A percentile compares a stretch with the other conserved stretches of the same genome.
These are phyloP conservation scores for Microsporum canis DNA, from an alignment of 2,329 filamentous ascomycete species.

Conservation along the genomic window DNA sequence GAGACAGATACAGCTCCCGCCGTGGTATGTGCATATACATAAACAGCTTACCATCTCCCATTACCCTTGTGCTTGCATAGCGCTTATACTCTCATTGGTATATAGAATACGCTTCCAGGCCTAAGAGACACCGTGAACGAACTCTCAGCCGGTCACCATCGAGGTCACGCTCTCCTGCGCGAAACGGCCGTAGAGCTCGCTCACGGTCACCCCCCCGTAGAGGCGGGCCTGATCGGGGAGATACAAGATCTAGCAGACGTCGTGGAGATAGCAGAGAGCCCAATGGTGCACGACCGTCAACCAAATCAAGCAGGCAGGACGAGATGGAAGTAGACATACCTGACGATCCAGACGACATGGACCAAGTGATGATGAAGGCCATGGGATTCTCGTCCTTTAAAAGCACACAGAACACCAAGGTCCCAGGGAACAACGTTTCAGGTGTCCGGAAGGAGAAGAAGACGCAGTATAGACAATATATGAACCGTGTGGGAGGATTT, in stretches of 20 bases:
- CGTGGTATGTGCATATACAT: slow-evolving; percentile 26
- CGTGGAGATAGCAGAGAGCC: slow-evolving; percentile 17
- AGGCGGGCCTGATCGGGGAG: slow-evolving; percentile 23
- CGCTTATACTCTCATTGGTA: neutral
- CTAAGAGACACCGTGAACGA: neutral
- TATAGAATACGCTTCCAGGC: neutral
- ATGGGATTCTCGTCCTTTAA: slow-evolving; percentile 87
- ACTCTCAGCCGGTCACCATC: slow-evolving; percentile 26
- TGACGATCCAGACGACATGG: slow-evolving; percentile 45
- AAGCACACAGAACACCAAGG: slow-evolving; percentile 77
- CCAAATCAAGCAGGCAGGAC: slow-evolving; percentile 22
- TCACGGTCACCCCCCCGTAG: slow-evolving; percentile 30
- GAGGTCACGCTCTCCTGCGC: slow-evolving; percentile 20
- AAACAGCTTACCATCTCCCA: neutral
- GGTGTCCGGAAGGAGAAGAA: slow-evolving; percentile 85
- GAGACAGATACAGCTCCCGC: slow-evolving; percentile 24
- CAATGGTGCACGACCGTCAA: slow-evolving; percentile 19
- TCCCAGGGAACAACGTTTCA: slow-evolving; percentile 75
- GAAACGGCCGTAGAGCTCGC: slow-evolving; percentile 27
- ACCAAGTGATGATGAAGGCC: slow-evolving; percentile 68
- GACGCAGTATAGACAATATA: slow-evolving; percentile 92
- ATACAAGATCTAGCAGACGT: slow-evolving; percentile 22
- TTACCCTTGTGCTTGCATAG: neutral
- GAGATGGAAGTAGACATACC: slow-evolving; percentile 21
- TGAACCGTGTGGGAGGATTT: slow-evolving; percentile 47